Evolutionary conservation across 805 yeast species (phyloP).

Genomic region (Candida ipomoeae): DNA sequence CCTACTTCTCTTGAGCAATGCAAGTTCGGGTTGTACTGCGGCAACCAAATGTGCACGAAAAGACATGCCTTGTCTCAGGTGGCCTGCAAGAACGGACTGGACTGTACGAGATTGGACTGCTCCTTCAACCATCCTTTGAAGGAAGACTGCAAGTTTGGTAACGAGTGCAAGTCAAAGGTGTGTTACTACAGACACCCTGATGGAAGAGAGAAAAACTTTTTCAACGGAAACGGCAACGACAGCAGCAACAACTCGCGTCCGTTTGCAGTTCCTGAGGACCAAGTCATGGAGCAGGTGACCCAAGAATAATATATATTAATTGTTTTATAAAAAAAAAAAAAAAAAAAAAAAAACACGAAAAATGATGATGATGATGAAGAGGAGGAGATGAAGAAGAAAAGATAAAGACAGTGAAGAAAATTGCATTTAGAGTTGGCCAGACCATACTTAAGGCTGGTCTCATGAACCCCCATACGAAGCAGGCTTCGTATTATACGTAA

Average conservation of each 20-base stretch:
- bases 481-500: neutral
- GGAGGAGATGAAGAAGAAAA: neutral
- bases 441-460: neutral
- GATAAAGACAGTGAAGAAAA: neutral
- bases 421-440: neutral
- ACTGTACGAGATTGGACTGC: slow-evolving; percentile 78
- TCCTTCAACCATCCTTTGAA: slow-evolving; percentile 75
- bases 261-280: slow-evolving; percentile 75
- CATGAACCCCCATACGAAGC: neutral
- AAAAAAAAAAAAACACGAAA: slow-evolving; percentile 10
- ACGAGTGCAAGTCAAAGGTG: slow-evolving; percentile 62
- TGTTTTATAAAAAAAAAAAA: slow-evolving; percentile 10
- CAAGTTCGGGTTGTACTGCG: slow-evolving; percentile 72
- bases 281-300: slow-evolving; percentile 66
- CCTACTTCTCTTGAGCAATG: slow-evolving; percentile 74
- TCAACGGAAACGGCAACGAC: slow-evolving; percentile 14
- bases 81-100: slow-evolving; percentile 77
- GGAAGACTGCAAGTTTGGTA: slow-evolving; percentile 78
- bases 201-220: slow-evolving; percentile 45
- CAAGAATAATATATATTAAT: slow-evolving; percentile 19
- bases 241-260: slow-evolving; percentile 41
- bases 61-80: slow-evolving; percentile 77
- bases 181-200: slow-evolving; percentile 81
- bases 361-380: neutral
- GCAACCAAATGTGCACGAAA: slow-evolving; percentile 72